Evolutionary conservation across 768 basidiomycete genomes (phyloP).

Genomic region (Melanogaster broomeanus): DNA sequence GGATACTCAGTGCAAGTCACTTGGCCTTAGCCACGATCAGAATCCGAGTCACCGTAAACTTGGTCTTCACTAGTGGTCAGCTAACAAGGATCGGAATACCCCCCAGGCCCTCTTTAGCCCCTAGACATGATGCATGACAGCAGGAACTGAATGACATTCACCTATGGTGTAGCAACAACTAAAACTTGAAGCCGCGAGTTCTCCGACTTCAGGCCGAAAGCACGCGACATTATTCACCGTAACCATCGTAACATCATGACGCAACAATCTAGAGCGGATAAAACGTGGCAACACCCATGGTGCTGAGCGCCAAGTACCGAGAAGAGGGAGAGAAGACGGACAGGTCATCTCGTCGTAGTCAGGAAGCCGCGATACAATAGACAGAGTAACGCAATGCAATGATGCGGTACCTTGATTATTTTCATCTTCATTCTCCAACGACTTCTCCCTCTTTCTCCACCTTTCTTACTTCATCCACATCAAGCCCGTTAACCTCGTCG

Average conservation of each 20-base stretch:
- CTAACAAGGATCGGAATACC: too few species aligned
- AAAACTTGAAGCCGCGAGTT: too few species aligned
- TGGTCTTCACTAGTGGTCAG: too few species aligned
- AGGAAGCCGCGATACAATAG: constrained; percentile 8
- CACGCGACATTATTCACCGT: not conserved
- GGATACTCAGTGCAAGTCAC: too few species aligned
- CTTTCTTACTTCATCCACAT: constrained; percentile 18
- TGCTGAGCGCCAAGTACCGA: not conserved
- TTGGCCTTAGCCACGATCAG: too few species aligned
- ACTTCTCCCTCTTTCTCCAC: constrained; percentile 16
- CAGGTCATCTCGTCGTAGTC: constrained; percentile 6
- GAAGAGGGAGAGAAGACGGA: constrained; percentile 17
- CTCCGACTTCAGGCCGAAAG: too few species aligned
- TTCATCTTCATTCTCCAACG: constrained; percentile 4
- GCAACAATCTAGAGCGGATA: not conserved
- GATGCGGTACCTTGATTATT: constrained; percentile 19
- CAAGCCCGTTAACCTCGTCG: constrained; percentile 26
- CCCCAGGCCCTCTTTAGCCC: too few species aligned
- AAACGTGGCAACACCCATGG: not conserved
- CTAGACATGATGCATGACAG: too few species aligned
- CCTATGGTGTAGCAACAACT: not conserved
- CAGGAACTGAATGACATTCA: too few species aligned
- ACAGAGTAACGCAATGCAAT: constrained; percentile 3
- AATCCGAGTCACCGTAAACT: too few species aligned
- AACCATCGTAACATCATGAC: not conserved